A percentile compares a stretch with the other conserved stretches of the same genome.
These are phyloP conservation scores for Tetrapyrgos nigripes DNA, from an alignment of 1,284 basidiomycete genomes.

Conservation along the genomic window DNA sequence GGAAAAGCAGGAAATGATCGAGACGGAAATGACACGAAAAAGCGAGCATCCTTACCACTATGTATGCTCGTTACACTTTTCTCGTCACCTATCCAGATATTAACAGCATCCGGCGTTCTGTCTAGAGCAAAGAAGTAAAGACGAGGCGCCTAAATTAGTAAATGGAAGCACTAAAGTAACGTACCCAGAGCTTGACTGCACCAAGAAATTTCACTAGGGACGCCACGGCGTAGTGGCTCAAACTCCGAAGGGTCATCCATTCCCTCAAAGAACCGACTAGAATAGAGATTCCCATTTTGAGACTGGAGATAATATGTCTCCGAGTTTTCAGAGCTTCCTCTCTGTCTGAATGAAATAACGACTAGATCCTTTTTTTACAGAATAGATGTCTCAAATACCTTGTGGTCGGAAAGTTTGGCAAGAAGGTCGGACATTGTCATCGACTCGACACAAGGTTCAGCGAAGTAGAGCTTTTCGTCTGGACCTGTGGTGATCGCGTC, in stretches of 20 bases:
- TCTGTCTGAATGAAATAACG: constrained; percentile 12
- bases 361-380: not conserved
- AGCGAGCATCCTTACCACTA: constrained; percentile 60
- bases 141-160: constrained; percentile 2
- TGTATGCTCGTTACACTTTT: constrained; percentile 85
- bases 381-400: constrained; percentile 15
- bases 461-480: constrained; percentile 73
- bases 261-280: constrained; percentile 47
- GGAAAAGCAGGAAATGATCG: not conserved
- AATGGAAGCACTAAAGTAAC: constrained; percentile 25
- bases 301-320: constrained; percentile 84
- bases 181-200: constrained; percentile 81
- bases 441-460: constrained; percentile 73
- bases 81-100: constrained; percentile 88
- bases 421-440: constrained; percentile 73
- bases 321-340: constrained; percentile 3
- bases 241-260: constrained; percentile 61
- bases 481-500: constrained; percentile 73
- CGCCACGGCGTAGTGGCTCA: constrained; percentile 60
- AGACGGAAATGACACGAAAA: not conserved
- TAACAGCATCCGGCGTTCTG: constrained; percentile 82
- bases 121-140: constrained; percentile 44
- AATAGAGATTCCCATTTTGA: constrained; percentile 89
- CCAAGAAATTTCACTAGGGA: constrained; percentile 74
- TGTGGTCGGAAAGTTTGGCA: constrained; percentile 45